A percentile compares a stretch with the other conserved stretches of the same genome.
Conservation (phyloP, 345 rosid genomes). For the Boechera retrofracta region DNA sequence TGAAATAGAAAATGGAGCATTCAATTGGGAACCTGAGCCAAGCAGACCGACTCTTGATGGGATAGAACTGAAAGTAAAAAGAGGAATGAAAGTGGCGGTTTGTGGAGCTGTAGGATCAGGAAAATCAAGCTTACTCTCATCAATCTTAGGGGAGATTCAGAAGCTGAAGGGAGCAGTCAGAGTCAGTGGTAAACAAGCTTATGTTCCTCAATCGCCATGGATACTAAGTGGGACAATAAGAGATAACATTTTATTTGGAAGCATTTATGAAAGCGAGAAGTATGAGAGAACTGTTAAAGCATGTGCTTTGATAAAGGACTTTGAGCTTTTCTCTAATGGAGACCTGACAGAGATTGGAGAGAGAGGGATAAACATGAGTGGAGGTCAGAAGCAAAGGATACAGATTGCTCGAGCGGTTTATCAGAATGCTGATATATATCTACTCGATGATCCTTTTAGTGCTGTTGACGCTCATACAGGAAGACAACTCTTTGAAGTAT, state of each 20-base stretch:
- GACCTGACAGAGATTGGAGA: conserved; percentile 95
- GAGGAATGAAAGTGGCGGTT: conserved; percentile 89
- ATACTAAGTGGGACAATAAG: conserved; percentile 81
- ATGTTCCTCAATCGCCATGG: conserved; percentile 93
- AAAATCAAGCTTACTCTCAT: conserved; percentile 84
- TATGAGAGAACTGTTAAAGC: conserved; percentile 72
- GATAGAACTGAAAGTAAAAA: conserved; percentile 64
- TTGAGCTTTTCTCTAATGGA: conserved; percentile 75
- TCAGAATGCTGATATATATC: conserved; percentile 88
- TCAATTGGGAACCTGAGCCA: conserved; percentile 71
- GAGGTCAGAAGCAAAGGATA: conserved; percentile 96
- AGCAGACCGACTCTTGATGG: conserved; percentile 60
- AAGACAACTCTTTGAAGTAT: conserved; percentile 77
- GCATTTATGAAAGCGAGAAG: conserved; percentile 54
- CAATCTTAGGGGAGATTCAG: conserved; percentile 78
- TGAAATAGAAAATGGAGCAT: conserved; percentile 67
- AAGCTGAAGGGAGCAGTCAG: conserved; percentile 71
- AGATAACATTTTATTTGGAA: conserved; percentile 89
- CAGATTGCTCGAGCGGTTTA: conserved; percentile 94
- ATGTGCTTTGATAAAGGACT: conserved; percentile 81
- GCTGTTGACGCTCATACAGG: conserved; percentile 99
- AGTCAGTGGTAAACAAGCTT: conserved; percentile 83
- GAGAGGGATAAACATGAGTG: conserved; percentile 97
- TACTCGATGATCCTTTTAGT: conserved; percentile 95
- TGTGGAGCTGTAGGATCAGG: conserved; percentile 93